Percentiles rank a stretch among this genome's conserved stretches.
phyloP scores from a whole-genome alignment of 768 basidiomycete genomes.

The Russula lepida region DNA sequence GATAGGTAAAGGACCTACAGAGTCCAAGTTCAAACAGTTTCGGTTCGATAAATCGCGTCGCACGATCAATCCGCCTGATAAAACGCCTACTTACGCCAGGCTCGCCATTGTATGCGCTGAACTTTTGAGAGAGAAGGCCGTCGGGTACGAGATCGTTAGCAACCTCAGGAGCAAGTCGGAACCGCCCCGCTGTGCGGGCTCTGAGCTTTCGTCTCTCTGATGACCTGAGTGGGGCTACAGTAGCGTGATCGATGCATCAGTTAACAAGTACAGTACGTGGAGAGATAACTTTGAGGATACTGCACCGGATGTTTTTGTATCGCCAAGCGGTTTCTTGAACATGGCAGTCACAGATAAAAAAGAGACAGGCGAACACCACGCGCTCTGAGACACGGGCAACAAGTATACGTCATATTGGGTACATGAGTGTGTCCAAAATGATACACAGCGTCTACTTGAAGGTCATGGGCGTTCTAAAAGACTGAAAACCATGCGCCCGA shows the following conservation, averaged over 20 bases:
- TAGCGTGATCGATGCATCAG: background rate
- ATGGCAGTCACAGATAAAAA: conserved; percentile 22
- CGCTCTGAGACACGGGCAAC: too few relatives aligned
- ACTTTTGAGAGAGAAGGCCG: conserved; percentile 58
- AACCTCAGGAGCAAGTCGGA: conserved; percentile 42
- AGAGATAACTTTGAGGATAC: too few relatives aligned
- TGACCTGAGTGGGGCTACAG: conserved; percentile 52
- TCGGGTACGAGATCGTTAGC: conserved; percentile 69
- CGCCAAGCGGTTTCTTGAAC: conserved; percentile 73
- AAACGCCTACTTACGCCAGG: conserved; percentile 46
- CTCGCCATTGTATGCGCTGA: conserved; percentile 54
- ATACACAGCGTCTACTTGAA: too few relatives aligned
- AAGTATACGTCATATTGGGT: too few relatives aligned
- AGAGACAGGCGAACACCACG: background rate
- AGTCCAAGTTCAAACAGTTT: background rate
- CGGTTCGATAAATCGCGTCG: background rate
- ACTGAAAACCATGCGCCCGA: too few relatives aligned
- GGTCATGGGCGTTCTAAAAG: too few relatives aligned
- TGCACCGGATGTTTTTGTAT: conserved; percentile 56
- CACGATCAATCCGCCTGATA: background rate
- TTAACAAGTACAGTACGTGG: too few relatives aligned
- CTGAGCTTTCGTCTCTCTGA: conserved; percentile 69
- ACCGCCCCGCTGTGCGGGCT: conserved; percentile 46
- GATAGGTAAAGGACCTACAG: conserved; percentile 55
- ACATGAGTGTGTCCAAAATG: too few relatives aligned